A percentile compares a stretch with the other conserved stretches of the same genome.
These are phyloP conservation scores for Austroboletus novae-zelandiae DNA, from an alignment of 1,284 basidiomycete species.

Conservation along the genomic window DNA sequence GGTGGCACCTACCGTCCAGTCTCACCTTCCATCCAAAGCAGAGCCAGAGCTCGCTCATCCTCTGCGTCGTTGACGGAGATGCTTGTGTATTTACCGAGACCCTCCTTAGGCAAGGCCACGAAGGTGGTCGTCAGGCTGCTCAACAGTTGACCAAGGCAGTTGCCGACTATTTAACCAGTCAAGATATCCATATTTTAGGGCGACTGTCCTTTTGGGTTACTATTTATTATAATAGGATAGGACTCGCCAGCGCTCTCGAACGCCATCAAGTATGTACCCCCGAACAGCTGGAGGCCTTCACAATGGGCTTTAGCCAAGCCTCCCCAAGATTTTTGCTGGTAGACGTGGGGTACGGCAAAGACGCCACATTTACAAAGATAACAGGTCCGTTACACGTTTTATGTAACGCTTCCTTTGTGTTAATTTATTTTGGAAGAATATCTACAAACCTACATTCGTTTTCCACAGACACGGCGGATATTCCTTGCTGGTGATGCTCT, in stretches of 20 bases:
- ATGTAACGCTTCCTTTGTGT: background rate
- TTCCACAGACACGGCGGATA: constrained; percentile 72
- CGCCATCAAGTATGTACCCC: constrained; percentile 53
- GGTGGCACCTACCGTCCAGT: background rate
- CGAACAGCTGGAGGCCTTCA: constrained; percentile 67
- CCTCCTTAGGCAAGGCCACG: constrained; percentile 57
- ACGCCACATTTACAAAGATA: constrained; percentile 68
- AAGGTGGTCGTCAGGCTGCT: constrained; percentile 67
- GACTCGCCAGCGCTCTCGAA: constrained; percentile 49
- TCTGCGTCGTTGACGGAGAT: constrained; percentile 74
- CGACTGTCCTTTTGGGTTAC: constrained; percentile 70
- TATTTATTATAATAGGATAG: constrained; percentile 63
- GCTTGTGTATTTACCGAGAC: constrained; percentile 60
- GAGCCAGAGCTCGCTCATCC: constrained; percentile 62
- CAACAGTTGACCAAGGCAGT: constrained; percentile 64
- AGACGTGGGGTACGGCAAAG: constrained; percentile 69
- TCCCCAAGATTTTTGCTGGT: constrained; percentile 67
- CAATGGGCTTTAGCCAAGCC: constrained; percentile 66
- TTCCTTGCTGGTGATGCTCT: constrained; percentile 60
- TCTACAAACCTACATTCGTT: constrained; percentile 68
- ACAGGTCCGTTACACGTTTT: constrained; percentile 46
- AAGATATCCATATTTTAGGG: constrained; percentile 54
- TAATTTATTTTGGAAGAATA: constrained; percentile 51
- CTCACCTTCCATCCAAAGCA: constrained; percentile 28
- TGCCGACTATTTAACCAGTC: constrained; percentile 58